These are phyloP conservation scores for Paecilomyces sp. DNA, from an alignment of 2,329 filamentous ascomycete species.

Conservation along the genomic window DNA sequence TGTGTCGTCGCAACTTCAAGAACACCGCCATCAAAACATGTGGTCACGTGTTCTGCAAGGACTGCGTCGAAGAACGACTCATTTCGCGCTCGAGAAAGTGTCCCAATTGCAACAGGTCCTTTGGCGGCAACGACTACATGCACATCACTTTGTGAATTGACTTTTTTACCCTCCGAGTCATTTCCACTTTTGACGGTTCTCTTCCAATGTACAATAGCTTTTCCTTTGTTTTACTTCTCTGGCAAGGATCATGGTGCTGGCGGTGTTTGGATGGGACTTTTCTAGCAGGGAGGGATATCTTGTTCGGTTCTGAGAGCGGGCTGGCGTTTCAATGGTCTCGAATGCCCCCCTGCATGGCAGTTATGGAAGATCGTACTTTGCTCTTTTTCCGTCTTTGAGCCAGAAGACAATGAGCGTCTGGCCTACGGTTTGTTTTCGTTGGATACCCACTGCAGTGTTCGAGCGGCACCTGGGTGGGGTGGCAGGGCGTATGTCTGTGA, in stretches of 20 bases:
- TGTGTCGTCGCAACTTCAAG: conserved; percentile 90
- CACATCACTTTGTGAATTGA: conserved; percentile 38
- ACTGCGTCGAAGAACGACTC: conserved; percentile 83
- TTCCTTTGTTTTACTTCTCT: conserved; percentile 7
- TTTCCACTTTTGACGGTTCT: conserved; percentile 6
- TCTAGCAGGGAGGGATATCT: conserved; percentile 23
- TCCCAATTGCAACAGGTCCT: conserved; percentile 85
- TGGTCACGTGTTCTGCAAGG: conserved; percentile 87
- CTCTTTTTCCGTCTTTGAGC: conserved; percentile 10
- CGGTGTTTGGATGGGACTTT: conserved; percentile 24
- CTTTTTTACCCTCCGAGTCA: not conserved
- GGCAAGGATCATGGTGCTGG: conserved; percentile 25
- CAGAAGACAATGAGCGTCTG: conserved; percentile 9
- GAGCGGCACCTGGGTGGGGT: conserved; percentile 15
- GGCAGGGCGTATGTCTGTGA: conserved; percentile 8
- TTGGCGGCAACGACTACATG: conserved; percentile 89
- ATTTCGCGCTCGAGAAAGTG: conserved; percentile 90
- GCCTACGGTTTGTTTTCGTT: conserved; percentile 12
- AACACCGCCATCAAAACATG: conserved; percentile 90
- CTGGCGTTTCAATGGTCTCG: conserved; percentile 20
- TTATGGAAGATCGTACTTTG: conserved; percentile 9
- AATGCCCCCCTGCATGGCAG: not conserved
- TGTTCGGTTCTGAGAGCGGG: conserved; percentile 8
- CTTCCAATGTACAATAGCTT: conserved; percentile 27
- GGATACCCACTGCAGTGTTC: conserved; percentile 23